Evolutionary conservation across 345 rosid genomes (phyloP), one percentile per base, ranked within the genome.

Genomic region (Isatis tinctoria): DNA sequence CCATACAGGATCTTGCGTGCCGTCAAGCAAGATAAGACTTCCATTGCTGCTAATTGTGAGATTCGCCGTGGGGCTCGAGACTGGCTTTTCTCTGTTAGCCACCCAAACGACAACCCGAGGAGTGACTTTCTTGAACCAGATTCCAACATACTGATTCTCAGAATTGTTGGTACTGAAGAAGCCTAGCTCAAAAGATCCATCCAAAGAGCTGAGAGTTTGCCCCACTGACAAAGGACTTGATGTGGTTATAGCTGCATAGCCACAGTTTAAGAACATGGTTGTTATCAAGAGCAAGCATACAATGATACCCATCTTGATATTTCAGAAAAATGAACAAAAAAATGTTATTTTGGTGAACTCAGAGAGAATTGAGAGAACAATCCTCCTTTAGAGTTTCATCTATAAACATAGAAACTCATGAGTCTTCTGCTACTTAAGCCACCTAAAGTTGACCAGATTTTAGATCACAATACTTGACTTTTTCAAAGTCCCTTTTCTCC

Each of bases 81-180:
- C 48, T 18, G 76, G 77, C 12, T 10, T 58, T 39, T 77, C 80
- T 59, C 73, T 56, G 64, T 77, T 77, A 45, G 79, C 79, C 65
- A 76, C 75, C 87, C 88, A 85, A 16, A 83, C 79, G 35, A 77
- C 52, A 30, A 66, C 78, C 18, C 66, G 70, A 33, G 69, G 74
- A 27, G 80, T 36, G 30, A 76, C 61, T 18, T 73, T 76, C 73
- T 74, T 59, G 77, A 53, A 82, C 88, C 88, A 85, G 57, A 85
- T 82, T 65, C 88, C 88, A 24, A 80, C 69, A 54, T 80, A 85
- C 41, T 74, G 79, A 27, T 70, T 52, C 11, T 10, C 36, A 26
- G 83, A 77, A 10, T 27, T 58, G 52, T 60, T 65, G 6, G 69
- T 18, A 20, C 47, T 76, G 70, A 79, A 79, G 80, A 82, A 82